Percentiles rank a stretch among this genome's conserved stretches.
Evolutionary conservation across 768 basidiomycete species (phyloP).

Genomic region (Postia placenta): DNA sequence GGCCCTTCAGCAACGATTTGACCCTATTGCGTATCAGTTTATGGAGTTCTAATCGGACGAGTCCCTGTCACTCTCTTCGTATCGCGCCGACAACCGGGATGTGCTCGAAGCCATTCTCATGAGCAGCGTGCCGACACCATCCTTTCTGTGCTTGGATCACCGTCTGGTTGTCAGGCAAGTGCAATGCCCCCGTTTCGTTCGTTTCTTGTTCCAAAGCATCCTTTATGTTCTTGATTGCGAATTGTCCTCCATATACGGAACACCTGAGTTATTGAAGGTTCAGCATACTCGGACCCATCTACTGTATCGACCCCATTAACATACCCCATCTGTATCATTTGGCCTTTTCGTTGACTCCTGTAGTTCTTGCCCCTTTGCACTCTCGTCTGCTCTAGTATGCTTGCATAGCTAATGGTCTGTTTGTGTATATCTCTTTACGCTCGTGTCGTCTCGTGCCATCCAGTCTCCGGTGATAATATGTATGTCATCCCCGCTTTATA

Average conservation of each 20-base stretch:
- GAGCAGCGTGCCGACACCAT: not conserved
- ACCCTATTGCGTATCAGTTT: slow-evolving; percentile 66
- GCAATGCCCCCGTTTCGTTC: not conserved
- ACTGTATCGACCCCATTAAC: not conserved
- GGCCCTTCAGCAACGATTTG: slow-evolving; percentile 57
- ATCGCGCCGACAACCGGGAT: not conserved
- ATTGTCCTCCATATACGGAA: no score
- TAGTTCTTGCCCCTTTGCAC: not conserved
- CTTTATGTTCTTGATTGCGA: not conserved
- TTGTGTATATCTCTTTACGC: slow-evolving; percentile 12
- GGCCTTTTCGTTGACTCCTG: not conserved
- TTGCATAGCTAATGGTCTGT: not conserved
- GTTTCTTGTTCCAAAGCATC: not conserved
- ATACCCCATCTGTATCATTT: slow-evolving; percentile 13
- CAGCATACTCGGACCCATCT: no score
- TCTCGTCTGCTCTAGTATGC: not conserved
- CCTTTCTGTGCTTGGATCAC: not conserved
- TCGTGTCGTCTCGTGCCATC: no score
- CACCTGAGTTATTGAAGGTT: no score
- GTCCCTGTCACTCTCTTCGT: slow-evolving; percentile 3
- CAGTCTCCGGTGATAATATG: no score
- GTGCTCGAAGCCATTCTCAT: not conserved
- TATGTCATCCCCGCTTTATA: no score
- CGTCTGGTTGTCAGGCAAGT: not conserved
- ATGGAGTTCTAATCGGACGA: slow-evolving; percentile 56